Conservation (phyloP, 2,329 filamentous ascomycete species). For the Metarhizium robertsii region DNA sequence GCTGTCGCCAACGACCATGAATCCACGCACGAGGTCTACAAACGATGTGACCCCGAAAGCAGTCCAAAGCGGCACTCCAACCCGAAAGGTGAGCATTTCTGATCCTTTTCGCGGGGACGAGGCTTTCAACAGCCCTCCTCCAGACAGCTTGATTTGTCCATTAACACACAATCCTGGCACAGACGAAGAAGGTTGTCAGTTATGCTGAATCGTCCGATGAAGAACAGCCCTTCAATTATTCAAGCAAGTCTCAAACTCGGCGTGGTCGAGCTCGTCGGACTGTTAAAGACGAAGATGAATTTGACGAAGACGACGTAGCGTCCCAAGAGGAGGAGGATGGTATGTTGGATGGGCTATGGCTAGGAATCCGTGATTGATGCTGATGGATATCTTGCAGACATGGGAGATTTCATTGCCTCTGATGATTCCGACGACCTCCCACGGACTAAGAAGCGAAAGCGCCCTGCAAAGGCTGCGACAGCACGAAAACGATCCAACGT, state of each 20-base stretch:
- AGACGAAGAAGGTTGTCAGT: constrained; percentile 53
- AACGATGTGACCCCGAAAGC: constrained; percentile 7
- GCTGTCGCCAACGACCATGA: constrained; percentile 6
- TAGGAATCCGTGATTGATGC: constrained; percentile 4
- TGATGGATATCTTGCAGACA: constrained; percentile 43
- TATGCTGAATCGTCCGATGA: constrained; percentile 83
- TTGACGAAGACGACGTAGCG: constrained; percentile 57
- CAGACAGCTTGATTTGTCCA: background rate
- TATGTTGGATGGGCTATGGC: constrained; percentile 19
- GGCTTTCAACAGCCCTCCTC: background rate
- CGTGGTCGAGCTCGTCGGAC: constrained; percentile 44
- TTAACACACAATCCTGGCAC: background rate
- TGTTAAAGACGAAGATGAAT: constrained; percentile 59
- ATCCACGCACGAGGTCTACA: constrained; percentile 17
- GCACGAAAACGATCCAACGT: constrained; percentile 55
- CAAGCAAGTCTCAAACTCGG: constrained; percentile 28
- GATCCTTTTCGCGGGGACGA: no score
- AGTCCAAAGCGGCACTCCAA: constrained; percentile 57
- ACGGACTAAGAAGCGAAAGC: constrained; percentile 65
- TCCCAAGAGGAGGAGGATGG: constrained; percentile 51
- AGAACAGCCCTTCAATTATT: constrained; percentile 56
- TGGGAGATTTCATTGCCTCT: constrained; percentile 80
- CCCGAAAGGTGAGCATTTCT: constrained; percentile 55
- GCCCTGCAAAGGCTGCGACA: constrained; percentile 40
- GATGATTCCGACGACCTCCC: constrained; percentile 62